phyloP scores from a whole-genome alignment of 371 early-diverging fungal genomes.

The Mortierella sp. region DNA sequence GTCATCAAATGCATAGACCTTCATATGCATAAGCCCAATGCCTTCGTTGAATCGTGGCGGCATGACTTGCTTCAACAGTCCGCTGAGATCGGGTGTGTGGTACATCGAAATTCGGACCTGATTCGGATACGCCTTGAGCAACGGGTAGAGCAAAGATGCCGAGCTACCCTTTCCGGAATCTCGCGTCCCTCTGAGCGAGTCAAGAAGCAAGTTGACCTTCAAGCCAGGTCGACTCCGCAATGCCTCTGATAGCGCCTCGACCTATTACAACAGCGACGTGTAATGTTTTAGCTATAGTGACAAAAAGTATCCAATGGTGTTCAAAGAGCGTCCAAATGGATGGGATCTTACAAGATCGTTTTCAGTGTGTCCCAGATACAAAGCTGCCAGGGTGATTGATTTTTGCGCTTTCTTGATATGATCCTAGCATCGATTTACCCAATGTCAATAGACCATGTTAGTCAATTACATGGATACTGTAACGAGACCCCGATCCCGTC shows the following conservation, averaged over 20 bases:
- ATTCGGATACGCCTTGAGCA: constrained; percentile 75
- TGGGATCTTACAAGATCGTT: constrained; percentile 73
- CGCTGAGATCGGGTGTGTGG: constrained; percentile 88
- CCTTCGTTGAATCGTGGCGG: constrained; percentile 94
- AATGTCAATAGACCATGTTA: background rate
- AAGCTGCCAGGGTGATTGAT: constrained; percentile 85
- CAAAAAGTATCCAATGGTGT: background rate
- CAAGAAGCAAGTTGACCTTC: constrained; percentile 82
- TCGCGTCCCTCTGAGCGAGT: constrained; percentile 91
- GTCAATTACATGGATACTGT: background rate
- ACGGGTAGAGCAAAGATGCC: constrained; percentile 75
- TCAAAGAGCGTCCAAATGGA: no score
- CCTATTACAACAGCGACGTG: constrained; percentile 50
- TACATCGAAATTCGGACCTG: constrained; percentile 82
- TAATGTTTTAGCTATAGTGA: no score
- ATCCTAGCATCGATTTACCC: constrained; percentile 50
- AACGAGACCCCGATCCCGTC: background rate
- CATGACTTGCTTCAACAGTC: constrained; percentile 75
- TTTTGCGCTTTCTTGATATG: constrained; percentile 76
- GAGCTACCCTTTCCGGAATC: constrained; percentile 73
- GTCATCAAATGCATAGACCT: constrained; percentile 93
- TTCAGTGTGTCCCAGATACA: constrained; percentile 91
- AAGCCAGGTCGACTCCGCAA: constrained; percentile 66
- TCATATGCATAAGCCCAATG: constrained; percentile 95
- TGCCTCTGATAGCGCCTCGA: constrained; percentile 70